phyloP scores from a whole-genome alignment of 2,329 filamentous ascomycete genomes.

The Xylariaceae sp. region DNA sequence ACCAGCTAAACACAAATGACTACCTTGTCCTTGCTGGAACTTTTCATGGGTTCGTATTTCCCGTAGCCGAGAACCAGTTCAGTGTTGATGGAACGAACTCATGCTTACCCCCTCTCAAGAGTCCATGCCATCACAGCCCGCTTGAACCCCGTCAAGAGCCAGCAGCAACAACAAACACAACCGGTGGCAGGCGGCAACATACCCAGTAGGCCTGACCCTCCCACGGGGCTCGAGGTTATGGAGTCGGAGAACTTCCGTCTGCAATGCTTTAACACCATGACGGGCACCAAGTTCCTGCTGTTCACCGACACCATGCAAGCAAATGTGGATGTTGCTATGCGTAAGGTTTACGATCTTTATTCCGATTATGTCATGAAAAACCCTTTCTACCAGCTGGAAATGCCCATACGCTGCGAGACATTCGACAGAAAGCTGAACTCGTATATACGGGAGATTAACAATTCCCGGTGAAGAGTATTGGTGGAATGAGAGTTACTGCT shows the following conservation, averaged over 20 bases:
- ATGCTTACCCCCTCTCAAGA: conserved; percentile 31
- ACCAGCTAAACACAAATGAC: conserved; percentile 90
- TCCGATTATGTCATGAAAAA: conserved; percentile 99
- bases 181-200: conserved; percentile 18
- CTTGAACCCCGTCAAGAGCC: conserved; percentile 50
- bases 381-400: conserved; percentile 96
- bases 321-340: conserved; percentile 79
- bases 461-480: conserved; percentile 40
- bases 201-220: conserved; percentile 53
- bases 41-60: conserved; percentile 73
- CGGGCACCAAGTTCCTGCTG: conserved; percentile 90
- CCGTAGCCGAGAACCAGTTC: no score
- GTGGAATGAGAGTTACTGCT: conserved; percentile 5
- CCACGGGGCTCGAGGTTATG: conserved; percentile 83
- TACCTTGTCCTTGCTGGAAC: conserved; percentile 95
- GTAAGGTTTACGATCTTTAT: conserved; percentile 89
- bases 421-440: conserved; percentile 84
- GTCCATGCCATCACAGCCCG: conserved; percentile 67
- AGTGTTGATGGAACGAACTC: neutral
- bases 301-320: conserved; percentile 88
- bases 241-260: conserved; percentile 93
- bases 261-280: conserved; percentile 93
- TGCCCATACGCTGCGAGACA: conserved; percentile 92
- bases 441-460: conserved; percentile 72
- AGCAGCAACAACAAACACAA: conserved; percentile 30